Percentiles rank a stretch among this genome's conserved stretches.
phyloP scores from a whole-genome alignment of 2,329 filamentous ascomycete species.

The Botryotinia narcissicola region DNA sequence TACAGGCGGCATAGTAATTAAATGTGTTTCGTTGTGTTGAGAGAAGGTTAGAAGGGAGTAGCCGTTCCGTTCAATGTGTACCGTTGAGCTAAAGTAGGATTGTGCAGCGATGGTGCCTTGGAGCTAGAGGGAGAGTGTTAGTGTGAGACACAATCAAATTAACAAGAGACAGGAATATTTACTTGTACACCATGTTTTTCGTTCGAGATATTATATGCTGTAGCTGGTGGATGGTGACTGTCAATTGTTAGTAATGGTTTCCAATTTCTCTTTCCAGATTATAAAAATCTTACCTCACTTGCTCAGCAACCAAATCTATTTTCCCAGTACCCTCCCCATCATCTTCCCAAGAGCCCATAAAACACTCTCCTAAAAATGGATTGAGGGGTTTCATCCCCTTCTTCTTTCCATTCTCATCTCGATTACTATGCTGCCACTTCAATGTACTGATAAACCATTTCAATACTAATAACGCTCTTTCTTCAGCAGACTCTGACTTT shows the following conservation, averaged over 20 bases:
- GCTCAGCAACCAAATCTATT: constrained; percentile 86
- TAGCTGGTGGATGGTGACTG: constrained; percentile 88
- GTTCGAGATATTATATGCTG: constrained; percentile 91
- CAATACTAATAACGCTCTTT: constrained; percentile 22
- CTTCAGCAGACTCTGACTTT: constrained; percentile 68
- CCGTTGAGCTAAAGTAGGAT: constrained; percentile 87
- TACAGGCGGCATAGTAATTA: constrained; percentile 85
- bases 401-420: constrained; percentile 64
- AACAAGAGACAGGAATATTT: constrained; percentile 11
- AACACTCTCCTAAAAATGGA: constrained; percentile 91
- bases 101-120: constrained; percentile 94
- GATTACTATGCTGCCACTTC: constrained; percentile 73
- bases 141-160: neutral
- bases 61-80: constrained; percentile 90
- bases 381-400: constrained; percentile 97
- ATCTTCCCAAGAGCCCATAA: constrained; percentile 86
- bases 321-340: constrained; percentile 57
- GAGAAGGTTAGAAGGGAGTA: constrained; percentile 81
- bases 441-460: constrained; percentile 92
- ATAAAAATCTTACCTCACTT: constrained; percentile 62
- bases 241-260: neutral
- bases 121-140: constrained; percentile 43
- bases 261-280: constrained; percentile 9
- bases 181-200: constrained; percentile 67
- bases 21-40: constrained; percentile 57